These are phyloP conservation scores for Phoma herbarum DNA, from an alignment of 2,329 filamentous ascomycete genomes.

Conservation along the genomic window DNA sequence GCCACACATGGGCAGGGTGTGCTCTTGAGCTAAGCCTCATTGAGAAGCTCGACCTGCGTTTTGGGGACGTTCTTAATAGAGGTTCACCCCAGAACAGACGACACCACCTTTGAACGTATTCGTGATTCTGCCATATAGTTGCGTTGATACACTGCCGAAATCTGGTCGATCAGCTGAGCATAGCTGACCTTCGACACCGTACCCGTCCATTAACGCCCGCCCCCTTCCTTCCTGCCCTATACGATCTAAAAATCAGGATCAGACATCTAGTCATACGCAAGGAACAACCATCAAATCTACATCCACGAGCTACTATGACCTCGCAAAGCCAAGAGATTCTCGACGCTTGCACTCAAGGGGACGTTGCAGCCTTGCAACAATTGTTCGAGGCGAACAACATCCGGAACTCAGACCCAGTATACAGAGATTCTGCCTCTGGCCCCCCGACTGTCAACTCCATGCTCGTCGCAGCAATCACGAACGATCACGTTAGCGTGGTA, in stretches of 20 bases:
- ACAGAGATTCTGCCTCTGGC: not conserved
- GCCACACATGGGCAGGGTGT: slow-evolving; percentile 3
- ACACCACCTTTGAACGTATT: not conserved
- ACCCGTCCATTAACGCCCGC: not conserved
- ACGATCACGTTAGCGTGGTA: slow-evolving; percentile 4
- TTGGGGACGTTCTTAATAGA: slow-evolving; percentile 2
- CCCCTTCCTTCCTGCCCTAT: not conserved
- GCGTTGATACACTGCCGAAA: not conserved
- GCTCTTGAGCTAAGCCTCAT: slow-evolving; percentile 1
- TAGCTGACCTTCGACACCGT: not conserved
- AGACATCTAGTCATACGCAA: not conserved
- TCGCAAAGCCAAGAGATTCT: slow-evolving; percentile 6
- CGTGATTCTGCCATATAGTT: not conserved
- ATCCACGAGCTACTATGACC: not conserved
- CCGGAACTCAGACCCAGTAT: not conserved
- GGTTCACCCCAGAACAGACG: not conserved
- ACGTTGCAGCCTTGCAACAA: slow-evolving; percentile 3
- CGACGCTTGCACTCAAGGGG: slow-evolving; percentile 2
- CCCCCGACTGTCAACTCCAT: slow-evolving; percentile 4
- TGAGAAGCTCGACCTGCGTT: not conserved
- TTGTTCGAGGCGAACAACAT: slow-evolving; percentile 1
- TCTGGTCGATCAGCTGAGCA: not conserved
- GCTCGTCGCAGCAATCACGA: slow-evolving; percentile 8
- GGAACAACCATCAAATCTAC: not conserved
- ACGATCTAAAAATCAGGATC: not conserved